Conservation (phyloP, 2,329 filamentous ascomycete genomes). For the Nemania sp. region DNA sequence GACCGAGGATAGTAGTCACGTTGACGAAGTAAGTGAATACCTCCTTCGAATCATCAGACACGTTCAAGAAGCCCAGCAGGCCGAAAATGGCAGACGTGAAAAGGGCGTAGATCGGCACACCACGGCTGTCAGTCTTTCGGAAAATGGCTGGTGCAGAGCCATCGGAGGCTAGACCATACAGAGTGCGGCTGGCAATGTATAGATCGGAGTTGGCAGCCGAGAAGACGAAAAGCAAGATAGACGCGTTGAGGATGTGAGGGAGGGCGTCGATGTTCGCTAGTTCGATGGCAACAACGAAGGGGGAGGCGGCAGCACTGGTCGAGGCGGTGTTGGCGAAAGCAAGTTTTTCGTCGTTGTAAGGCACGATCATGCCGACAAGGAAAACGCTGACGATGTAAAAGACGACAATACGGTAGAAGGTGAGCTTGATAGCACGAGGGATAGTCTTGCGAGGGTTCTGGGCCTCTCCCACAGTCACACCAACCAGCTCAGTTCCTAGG, state of each 20-base stretch:
- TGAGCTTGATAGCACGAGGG: constrained; percentile 81
- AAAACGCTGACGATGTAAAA: constrained; percentile 83
- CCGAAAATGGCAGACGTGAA: constrained; percentile 70
- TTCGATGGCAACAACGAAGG: constrained; percentile 80
- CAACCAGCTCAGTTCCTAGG: constrained; percentile 80
- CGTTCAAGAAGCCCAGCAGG: constrained; percentile 77
- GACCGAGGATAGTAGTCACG: constrained; percentile 74
- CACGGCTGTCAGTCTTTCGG: constrained; percentile 75
- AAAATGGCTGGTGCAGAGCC: constrained; percentile 79
- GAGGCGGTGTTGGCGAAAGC: constrained; percentile 66
- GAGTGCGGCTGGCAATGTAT: constrained; percentile 79
- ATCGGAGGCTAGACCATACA: constrained; percentile 79
- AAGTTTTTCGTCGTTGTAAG: constrained; percentile 73
- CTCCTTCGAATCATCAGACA: constrained; percentile 65
- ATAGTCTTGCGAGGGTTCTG: constrained; percentile 83
- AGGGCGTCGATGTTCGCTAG: constrained; percentile 72
- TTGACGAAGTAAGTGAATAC: constrained; percentile 77
- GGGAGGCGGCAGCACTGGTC: constrained; percentile 71
- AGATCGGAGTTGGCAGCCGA: constrained; percentile 82
- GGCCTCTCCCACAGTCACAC: constrained; percentile 82
- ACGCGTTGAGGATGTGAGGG: constrained; percentile 77
- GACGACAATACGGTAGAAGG: constrained; percentile 84
- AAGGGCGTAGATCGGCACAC: constrained; percentile 77
- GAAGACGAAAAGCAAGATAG: constrained; percentile 81
- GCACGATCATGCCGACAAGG: constrained; percentile 80